phyloP scores from a whole-genome alignment of 1,139 yeast species.

The Hyphopichia pseudoburtonii region DNA sequence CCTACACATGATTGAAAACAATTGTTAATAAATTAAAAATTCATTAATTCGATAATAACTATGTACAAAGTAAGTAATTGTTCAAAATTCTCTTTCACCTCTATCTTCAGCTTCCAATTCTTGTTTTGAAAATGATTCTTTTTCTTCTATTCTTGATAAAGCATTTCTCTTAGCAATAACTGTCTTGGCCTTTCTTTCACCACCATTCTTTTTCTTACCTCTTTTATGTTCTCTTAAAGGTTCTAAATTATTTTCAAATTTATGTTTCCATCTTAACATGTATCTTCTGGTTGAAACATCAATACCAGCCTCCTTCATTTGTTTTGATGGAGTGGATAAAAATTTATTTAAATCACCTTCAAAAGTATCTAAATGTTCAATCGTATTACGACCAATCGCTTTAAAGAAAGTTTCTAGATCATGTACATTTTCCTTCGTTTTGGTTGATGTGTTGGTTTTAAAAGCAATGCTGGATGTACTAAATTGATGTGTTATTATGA shows the following conservation, averaged over 20 bases:
- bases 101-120: slow-evolving; percentile 30
- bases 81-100: slow-evolving; percentile 30
- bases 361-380: slow-evolving; percentile 68
- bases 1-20: not conserved
- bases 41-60: not conserved
- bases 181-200: slow-evolving; percentile 78
- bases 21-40: too few species aligned
- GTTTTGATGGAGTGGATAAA: slow-evolving; percentile 52
- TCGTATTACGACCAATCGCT: slow-evolving; percentile 72
- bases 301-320: slow-evolving; percentile 77
- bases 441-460: slow-evolving; percentile 39
- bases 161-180: slow-evolving; percentile 69
- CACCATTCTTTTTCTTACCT: slow-evolving; percentile 83
- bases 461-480: slow-evolving; percentile 11
- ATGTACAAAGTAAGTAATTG: not conserved
- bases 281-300: slow-evolving; percentile 72
- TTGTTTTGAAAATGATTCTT: slow-evolving; percentile 27
- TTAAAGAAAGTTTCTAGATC: slow-evolving; percentile 71
- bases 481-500: slow-evolving; percentile 6
- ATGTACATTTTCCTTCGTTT: slow-evolving; percentile 58
- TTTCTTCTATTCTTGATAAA: slow-evolving; percentile 50
- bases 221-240: slow-evolving; percentile 57
- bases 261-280: slow-evolving; percentile 51
- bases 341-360: slow-evolving; percentile 73
- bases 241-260: slow-evolving; percentile 55